Evolutionary conservation across 805 yeast species (phyloP), one percentile per base, ranked within the genome.

Genomic region (Lipomyces japonicus): DNA sequence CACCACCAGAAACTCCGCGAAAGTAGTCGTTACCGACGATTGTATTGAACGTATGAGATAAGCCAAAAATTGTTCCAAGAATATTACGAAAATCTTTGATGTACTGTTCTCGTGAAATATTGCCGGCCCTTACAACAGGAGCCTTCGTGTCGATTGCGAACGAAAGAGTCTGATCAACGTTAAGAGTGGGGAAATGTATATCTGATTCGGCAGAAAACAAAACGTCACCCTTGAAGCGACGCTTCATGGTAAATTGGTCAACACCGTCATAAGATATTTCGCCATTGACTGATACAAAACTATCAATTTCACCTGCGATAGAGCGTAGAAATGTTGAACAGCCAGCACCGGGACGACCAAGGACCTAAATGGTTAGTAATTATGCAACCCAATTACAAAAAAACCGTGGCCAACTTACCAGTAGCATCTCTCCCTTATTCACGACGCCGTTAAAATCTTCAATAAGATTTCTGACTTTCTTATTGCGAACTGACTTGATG

Each of bases 51-150:
- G 75, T 72, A 54, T 73, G 75, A 14, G 64, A 55, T 32, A 72
- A 63, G 25, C 75, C 75, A 48, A 52, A 71, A 45, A 70, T 72
- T 48, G 68, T 79, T 75, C 75, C 73, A 42, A 68, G 68, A 3
- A 73, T 93, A 93, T 62, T 95, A 91, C 44, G 91, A 81, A 36
- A 83, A 85, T 70, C 88, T 86, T 64, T 86, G 19, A 79, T 75
- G 63, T 75, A 82, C 57, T 79, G 72, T 18, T 68, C 60, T 55
- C 78, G 71, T 2, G 78, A 60, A 7, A 74, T 64, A 34, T 73
- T 73, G 52, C 79, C 70, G 31, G 78, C 66, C 60, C 85, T 70
- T 40, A 68, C 64, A 14, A 70, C 65, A 2, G 93, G 93, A 2
- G 86, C 81, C 63, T 82, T 79, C 63, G 82, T 75, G 44, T 79